Evolutionary conservation across 345 rosid species (phyloP).

Genomic region (Combretum micranthum): DNA sequence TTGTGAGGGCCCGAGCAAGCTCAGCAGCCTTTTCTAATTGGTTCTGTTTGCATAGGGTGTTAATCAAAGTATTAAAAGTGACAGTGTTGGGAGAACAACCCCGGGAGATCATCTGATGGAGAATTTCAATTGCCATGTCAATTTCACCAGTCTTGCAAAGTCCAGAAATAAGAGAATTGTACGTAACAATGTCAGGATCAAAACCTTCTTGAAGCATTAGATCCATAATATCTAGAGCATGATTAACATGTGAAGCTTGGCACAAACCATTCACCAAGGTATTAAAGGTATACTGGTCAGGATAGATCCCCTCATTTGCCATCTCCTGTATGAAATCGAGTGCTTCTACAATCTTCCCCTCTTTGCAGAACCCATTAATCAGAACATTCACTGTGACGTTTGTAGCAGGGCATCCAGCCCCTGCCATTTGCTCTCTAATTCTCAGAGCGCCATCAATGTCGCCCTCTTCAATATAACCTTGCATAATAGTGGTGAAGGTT

Average conservation of each 20-base stretch:
- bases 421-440: conserved; percentile 56
- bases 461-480: conserved; percentile 80
- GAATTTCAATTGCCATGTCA: conserved; percentile 69
- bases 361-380: conserved; percentile 81
- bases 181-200: conserved; percentile 75
- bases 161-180: conserved; percentile 76
- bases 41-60: conserved; percentile 76
- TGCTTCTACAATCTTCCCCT: conserved; percentile 64
- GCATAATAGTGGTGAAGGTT: conserved; percentile 80
- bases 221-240: conserved; percentile 75
- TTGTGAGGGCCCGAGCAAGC: conserved; percentile 57
- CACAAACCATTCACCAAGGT: conserved; percentile 79
- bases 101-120: conserved; percentile 70
- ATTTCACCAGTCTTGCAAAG: conserved; percentile 76
- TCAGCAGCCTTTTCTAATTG: conserved; percentile 68
- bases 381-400: conserved; percentile 73
- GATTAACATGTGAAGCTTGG: conserved; percentile 69
- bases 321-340: conserved; percentile 59
- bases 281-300: conserved; percentile 75
- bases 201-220: conserved; percentile 82
- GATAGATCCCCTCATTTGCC: conserved; percentile 59
- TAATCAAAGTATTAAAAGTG: conserved; percentile 83
- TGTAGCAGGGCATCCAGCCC: conserved; percentile 39
- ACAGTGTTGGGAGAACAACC: conserved; percentile 83
- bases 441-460: conserved; percentile 71